Base-by-base conservation (phyloP, 352 stramenopile species). In the Phytophthora hibernalis region DNA sequence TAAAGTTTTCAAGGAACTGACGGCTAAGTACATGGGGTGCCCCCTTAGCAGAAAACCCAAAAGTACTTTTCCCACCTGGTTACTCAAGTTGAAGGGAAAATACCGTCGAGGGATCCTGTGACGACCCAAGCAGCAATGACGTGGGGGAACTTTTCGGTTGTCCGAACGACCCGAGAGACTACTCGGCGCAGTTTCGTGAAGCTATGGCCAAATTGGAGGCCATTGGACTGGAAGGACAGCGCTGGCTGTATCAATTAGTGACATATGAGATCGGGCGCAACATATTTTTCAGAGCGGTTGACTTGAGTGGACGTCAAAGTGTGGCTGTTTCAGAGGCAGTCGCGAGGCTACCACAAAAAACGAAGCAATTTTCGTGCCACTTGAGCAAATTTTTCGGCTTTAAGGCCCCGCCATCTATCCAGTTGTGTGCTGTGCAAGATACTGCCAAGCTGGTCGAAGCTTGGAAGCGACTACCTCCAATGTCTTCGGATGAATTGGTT, bases 341-440 rank as follows among this genome's bases (percentile, higher is more conserved):
- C 22, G 26, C 10, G 21, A 53, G 15, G 15, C 24, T 38, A 37
- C 18, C 2, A 11, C 45, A 21, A 53, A 24, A 3, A 30, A n/a
- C 24, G 7, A 22, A 53, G 13, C 21, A 53, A 6, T 53, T 53
- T 38, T 53, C 45, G 5, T n/a, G 24, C 22, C 45, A 38, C 38
- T 53, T 53, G 21, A 30, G 24, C 10, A 33, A 11, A 37, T 58
- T 43, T 5, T 58, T 45, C 51, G 48, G 51, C 20, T 45, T 58
- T n/a, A 15, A 21, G 20, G 20, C 35, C 22, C 20, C 51, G 15
- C 51, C 31, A 12, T 13, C 18, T 58, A n/a, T 53, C 11, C 35
- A 42, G 3, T 42, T 42, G 35, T 18, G 35, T 42, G 45, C 24
- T 38, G 45, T 53, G 15, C 11, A 31, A 9, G 45, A 53, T 30